A percentile compares a stretch with the other conserved stretches of the same genome.
These are phyloP conservation scores for Candida broadrunensis DNA, from an alignment of 805 yeast genomes.

Conservation along the genomic window DNA sequence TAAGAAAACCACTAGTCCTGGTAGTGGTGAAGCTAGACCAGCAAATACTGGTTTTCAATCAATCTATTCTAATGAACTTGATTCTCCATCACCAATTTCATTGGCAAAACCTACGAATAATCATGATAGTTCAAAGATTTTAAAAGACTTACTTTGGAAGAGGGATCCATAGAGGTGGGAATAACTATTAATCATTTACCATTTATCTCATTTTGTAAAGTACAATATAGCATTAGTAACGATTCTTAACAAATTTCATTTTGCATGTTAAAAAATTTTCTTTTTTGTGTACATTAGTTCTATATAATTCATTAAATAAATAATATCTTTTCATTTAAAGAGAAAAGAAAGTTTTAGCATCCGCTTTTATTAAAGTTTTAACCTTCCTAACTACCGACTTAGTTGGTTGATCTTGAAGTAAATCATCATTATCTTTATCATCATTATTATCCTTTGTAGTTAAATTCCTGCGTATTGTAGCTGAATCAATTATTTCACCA, in stretches of 20 bases:
- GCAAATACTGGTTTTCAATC: not conserved
- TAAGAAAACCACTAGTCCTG: conserved; percentile 3
- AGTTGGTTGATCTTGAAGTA: too few species aligned
- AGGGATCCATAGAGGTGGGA: not conserved
- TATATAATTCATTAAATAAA: not conserved
- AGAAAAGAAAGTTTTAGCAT: conserved; percentile 9
- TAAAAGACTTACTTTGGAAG: conserved; percentile 4
- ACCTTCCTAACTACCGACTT: too few species aligned
- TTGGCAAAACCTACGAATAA: not conserved
- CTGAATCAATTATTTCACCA: too few species aligned
- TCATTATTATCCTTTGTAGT: too few species aligned
- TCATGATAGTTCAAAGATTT: not conserved
- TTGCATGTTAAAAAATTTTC: too few species aligned
- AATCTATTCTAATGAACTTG: not conserved
- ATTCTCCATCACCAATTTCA: not conserved
- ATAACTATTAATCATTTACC: not conserved
- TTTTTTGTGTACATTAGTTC: not conserved
- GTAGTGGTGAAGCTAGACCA: conserved; percentile 1
- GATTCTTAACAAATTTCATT: too few species aligned
- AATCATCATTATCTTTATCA: too few species aligned
- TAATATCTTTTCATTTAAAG: conserved; percentile 1
- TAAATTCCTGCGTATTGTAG: too few species aligned
- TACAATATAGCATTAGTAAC: too few species aligned
- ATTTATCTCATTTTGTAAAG: too few species aligned
- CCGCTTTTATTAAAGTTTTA: conserved; percentile 4